Percentiles rank a stretch among this genome's conserved stretches.
These are phyloP conservation scores for Epichloe hybrida DNA, from an alignment of 2,329 filamentous ascomycete species.

Conservation along the genomic window DNA sequence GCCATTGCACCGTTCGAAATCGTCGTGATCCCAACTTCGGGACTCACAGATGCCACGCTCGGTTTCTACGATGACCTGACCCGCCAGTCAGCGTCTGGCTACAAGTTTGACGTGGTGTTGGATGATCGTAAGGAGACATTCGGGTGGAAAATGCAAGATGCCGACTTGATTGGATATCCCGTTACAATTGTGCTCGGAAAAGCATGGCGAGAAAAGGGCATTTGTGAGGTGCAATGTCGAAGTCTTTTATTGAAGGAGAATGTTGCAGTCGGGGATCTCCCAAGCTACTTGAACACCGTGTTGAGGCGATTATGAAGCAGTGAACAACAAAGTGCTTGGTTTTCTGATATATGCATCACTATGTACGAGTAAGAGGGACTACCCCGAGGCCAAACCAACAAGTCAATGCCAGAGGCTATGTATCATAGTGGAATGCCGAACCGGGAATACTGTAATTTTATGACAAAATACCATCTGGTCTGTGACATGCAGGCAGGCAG, in stretches of 20 bases:
- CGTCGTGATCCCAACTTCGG: slow-evolving; percentile 44
- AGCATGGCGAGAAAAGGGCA: slow-evolving; percentile 42
- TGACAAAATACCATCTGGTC: too few species aligned
- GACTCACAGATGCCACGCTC: slow-evolving; percentile 33
- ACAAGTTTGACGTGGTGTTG: slow-evolving; percentile 48
- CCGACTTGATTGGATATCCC: slow-evolving; percentile 79
- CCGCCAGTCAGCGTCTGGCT: slow-evolving; percentile 4
- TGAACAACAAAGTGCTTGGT: background rate
- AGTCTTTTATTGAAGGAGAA: slow-evolving; percentile 48
- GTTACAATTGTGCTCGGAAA: slow-evolving; percentile 68
- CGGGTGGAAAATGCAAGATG: slow-evolving; percentile 80
- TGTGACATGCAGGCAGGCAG: too few species aligned
- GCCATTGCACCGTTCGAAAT: slow-evolving; percentile 76
- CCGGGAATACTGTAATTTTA: too few species aligned
- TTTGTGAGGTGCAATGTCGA: slow-evolving; percentile 71
- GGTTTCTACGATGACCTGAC: slow-evolving; percentile 51
- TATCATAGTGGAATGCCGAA: too few species aligned
- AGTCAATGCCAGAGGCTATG: background rate
- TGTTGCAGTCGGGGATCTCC: slow-evolving; percentile 33
- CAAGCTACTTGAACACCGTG: slow-evolving; percentile 29
- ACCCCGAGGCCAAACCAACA: background rate
- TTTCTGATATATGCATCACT: background rate
- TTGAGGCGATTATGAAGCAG: slow-evolving; percentile 34
- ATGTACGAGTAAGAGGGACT: background rate
- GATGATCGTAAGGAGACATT: slow-evolving; percentile 60